These are phyloP conservation scores for Leccinellum luteum DNA, from an alignment of 768 basidiomycete species.

Conservation along the genomic window DNA sequence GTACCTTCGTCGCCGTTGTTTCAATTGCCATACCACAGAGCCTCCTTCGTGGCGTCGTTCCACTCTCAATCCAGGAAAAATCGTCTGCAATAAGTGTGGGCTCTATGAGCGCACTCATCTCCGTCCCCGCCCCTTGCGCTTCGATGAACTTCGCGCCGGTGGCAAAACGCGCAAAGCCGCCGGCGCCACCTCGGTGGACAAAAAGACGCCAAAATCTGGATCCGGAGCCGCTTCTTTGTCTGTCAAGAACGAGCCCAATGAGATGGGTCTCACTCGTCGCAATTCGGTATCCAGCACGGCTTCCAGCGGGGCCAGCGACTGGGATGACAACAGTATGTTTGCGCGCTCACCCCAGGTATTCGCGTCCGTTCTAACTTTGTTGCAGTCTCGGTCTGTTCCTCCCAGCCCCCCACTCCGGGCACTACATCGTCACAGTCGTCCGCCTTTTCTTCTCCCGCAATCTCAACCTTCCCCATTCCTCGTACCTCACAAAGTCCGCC, in stretches of 20 bases:
- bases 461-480: slow-evolving; percentile 58
- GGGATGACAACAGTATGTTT: slow-evolving; percentile 74
- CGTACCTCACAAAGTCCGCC: slow-evolving; percentile 51
- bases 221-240: slow-evolving; percentile 35
- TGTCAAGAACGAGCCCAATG: slow-evolving; percentile 66
- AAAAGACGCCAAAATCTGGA: slow-evolving; percentile 35
- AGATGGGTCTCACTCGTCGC: slow-evolving; percentile 51
- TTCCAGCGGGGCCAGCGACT: slow-evolving; percentile 61
- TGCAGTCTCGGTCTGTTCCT: slow-evolving; percentile 31
- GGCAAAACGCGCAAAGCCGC: slow-evolving; percentile 68
- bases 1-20: slow-evolving; percentile 83
- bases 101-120: slow-evolving; percentile 88
- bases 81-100: slow-evolving; percentile 93
- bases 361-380: not conserved
- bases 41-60: slow-evolving; percentile 86
- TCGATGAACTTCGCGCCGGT: slow-evolving; percentile 85
- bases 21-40: slow-evolving; percentile 91
- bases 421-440: slow-evolving; percentile 61
- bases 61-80: slow-evolving; percentile 87
- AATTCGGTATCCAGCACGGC: slow-evolving; percentile 59
- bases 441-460: slow-evolving; percentile 64
- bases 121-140: slow-evolving; percentile 77
- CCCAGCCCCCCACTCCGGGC: slow-evolving; percentile 34
- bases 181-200: slow-evolving; percentile 22
- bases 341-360: not conserved